These are phyloP conservation scores for Leishmania martiniquensis DNA, from an alignment of 208 protist genomes.

Conservation along the genomic window DNA sequence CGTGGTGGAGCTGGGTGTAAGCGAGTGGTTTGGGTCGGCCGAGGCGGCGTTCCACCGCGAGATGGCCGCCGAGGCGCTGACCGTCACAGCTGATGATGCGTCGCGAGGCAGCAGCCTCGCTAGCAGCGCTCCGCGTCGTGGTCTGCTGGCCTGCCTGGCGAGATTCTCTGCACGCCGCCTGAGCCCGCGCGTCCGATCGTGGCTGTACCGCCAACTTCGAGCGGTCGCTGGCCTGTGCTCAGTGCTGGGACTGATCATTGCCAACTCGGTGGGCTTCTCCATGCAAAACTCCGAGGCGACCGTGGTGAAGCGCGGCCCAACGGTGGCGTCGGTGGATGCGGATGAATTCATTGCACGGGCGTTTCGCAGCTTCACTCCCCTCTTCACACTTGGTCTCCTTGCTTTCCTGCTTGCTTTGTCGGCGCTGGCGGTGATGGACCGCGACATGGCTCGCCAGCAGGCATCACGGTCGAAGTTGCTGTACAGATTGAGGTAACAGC, in stretches of 20 bases:
- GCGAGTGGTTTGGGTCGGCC: slow-evolving; percentile 24
- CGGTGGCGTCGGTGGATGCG: neutral
- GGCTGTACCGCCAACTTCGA: slow-evolving; percentile 27
- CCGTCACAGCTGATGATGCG: neutral
- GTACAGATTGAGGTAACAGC: slow-evolving; percentile 9
- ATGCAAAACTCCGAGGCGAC: slow-evolving; percentile 7
- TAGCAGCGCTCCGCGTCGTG: neutral
- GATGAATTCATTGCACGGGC: neutral
- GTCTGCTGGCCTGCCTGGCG: slow-evolving; percentile 14
- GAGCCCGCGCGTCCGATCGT: slow-evolving; percentile 10
- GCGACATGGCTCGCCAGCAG: slow-evolving; percentile 5
- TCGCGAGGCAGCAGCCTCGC: neutral
- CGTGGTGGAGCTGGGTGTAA: slow-evolving; percentile 54
- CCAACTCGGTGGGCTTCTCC: slow-evolving; percentile 55
- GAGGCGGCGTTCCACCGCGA: slow-evolving; percentile 20
- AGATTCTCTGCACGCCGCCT: slow-evolving; percentile 17
- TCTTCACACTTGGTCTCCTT: neutral
- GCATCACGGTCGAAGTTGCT: slow-evolving; percentile 6
- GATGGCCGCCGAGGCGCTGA: slow-evolving; percentile 14
- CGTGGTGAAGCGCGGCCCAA: neutral
- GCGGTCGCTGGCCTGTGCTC: slow-evolving; percentile 32
- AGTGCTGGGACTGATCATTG: slow-evolving; percentile 49
- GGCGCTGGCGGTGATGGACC: slow-evolving; percentile 15
- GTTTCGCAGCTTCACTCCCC: neutral
- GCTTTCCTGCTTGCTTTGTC: neutral